Conservation (phyloP, 306 rosid species). For the Boehmeria nivea region DNA sequence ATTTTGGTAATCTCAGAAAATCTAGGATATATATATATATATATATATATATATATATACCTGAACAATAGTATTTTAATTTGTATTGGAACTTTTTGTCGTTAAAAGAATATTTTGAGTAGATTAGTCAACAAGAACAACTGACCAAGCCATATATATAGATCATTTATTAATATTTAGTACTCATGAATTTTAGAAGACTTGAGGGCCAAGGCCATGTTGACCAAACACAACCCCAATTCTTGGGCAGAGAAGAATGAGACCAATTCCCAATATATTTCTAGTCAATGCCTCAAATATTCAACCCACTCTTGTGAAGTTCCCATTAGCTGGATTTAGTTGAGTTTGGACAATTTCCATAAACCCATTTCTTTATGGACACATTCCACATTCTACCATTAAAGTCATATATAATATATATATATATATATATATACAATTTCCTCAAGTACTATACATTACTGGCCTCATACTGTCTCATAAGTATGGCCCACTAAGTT, state of each 20-base stretch:
- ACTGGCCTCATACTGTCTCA: not conserved
- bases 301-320: not conserved
- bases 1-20: too few relatives aligned
- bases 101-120: too few relatives aligned
- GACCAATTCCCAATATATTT: not conserved
- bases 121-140: too few relatives aligned
- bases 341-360: constrained; percentile 17
- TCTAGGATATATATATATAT: too few relatives aligned
- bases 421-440: too few relatives aligned
- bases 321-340: constrained; percentile 1
- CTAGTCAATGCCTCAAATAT: not conserved
- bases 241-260: too few relatives aligned
- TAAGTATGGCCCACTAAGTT: not conserved
- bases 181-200: not conserved
- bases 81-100: too few relatives aligned
- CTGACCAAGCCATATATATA: not conserved
- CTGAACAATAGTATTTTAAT: too few relatives aligned
- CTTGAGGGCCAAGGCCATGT: not conserved
- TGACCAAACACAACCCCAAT: not conserved
- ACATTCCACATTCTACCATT: not conserved
- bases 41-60: too few relatives aligned
- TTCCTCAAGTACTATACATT: not conserved
- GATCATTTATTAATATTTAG: not conserved
- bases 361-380: not conserved
- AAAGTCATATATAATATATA: constrained; percentile 5